Base-by-base conservation (phyloP, 495 filamentous ascomycete genomes). In the Penicillium chermesinum region DNA sequence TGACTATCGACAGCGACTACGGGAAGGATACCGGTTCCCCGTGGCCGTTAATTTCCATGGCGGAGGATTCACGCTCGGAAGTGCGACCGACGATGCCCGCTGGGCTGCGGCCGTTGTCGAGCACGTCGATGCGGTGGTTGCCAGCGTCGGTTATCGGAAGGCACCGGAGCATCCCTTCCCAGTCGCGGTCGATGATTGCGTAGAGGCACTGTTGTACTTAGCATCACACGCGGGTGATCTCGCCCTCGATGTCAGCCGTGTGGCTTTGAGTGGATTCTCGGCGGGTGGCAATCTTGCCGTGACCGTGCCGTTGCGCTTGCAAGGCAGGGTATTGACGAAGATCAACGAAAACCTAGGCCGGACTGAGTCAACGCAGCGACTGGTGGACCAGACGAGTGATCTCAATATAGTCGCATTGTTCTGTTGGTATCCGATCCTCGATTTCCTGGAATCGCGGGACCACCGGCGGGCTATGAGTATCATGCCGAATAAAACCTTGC, bases 201-300 rank as follows among this genome's bases (percentile, higher is more conserved):
- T 81, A 6, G 84, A 85, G 36, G 83, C 85, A 0, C 48, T 89
- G 1, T 66, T 88, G 6, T 86, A 85, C 55, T 64, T 91, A 0
- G 77, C 82, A 16, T 61, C 66, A 0, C 71, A 86, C 54, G 80
- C 83, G 0, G 61, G 63, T 1, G 78, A 84, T 15, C 54, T 79
- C 15, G 64, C 66, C 0, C 55, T 90, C 38, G 80, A 87, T 64
- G 48, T 77, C 22, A 70, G 74, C 37, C 66, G 82, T 41, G 79
- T 96, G 13, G 87, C 82, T 2, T 68, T 91, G 8, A 88, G 79
- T 4, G 91, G 91, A 13, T 97, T 97, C 67, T 89, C 85, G 0
- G 87, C 88, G 1, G 91, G 91, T 2, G 91, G 82, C 10, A 97
- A 96, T 57, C 79, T 95, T 53, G 79, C 83, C 18, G 82, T 95